Evolutionary conservation across 1,139 yeast genomes (phyloP), one percentile per base, ranked within the genome.

Genomic region (Kodamaea plutei): DNA sequence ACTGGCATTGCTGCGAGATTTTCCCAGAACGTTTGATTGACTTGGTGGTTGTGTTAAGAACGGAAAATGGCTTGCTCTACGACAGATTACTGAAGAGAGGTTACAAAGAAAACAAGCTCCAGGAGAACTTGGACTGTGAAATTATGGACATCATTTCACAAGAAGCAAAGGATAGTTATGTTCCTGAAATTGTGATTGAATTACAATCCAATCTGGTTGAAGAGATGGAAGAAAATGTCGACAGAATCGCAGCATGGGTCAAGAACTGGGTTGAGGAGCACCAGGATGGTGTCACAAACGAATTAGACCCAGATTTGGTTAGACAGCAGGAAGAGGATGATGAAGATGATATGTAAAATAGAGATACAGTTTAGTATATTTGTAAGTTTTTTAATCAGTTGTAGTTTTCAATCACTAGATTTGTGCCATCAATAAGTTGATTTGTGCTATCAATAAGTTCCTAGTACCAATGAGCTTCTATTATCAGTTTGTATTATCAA

Each of bases 1-100:
- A 91, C 58, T 93, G 98, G 98, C 99, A 91, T 54, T 91, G 91
- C 31, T 88, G 96, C 58, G 98, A 91, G 48, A 73, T 87, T 13
- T 91, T 91, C 52, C 98, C 98, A 1, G 96, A 88, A 53, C 66
- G 95, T 44, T 72, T 88, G 52, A 84, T 93, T 30, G 99, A 91
- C 54, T 69, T 91, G 38, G 97, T 91, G 6, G 84, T 88, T 24
- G 98, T 93, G 1, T 68, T 91, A 33, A 68, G 93, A 42, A 79
- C 95, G 17, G 83, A 84, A 45, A 87, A 84, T 47, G 64, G 79
- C 5, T 54, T 68, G 2, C 69, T 93, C 23, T 83, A 72, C 53
- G 95, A 87, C 38, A 68, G 99, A 44, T 67, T 91, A 44, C 66
- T 69, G 42, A 73, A 74, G 39, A 70, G 95, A 54, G 83, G 80